These are phyloP conservation scores for Nemania abortiva DNA, from an alignment of 2,329 filamentous ascomycete genomes.

Conservation along the genomic window DNA sequence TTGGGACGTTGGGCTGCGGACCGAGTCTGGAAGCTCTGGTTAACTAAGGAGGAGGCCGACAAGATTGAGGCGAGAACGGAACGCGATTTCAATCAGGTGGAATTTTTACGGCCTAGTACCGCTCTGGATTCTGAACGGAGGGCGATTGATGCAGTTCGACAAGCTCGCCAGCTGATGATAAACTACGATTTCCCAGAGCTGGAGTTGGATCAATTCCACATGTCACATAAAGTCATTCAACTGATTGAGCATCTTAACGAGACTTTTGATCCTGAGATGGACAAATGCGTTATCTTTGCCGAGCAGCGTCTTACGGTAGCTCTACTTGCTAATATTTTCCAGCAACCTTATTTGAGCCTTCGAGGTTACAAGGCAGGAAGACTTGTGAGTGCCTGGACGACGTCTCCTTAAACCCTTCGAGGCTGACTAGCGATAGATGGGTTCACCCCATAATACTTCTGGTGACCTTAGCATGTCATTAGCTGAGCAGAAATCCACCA, in stretches of 20 bases:
- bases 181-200: conserved; percentile 60
- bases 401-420: conserved; percentile 3
- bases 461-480: conserved; percentile 75
- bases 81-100: conserved; percentile 53
- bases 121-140: conserved; percentile 43
- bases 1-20: conserved; percentile 90
- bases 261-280: conserved; percentile 69
- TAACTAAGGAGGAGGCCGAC: conserved; percentile 71
- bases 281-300: conserved; percentile 90
- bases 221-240: conserved; percentile 80
- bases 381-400: conserved; percentile 59
- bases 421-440: conserved; percentile 48
- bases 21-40: conserved; percentile 78
- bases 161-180: conserved; percentile 69
- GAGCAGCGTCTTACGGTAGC: conserved; percentile 81
- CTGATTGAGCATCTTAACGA: conserved; percentile 71
- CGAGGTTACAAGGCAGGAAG: conserved; percentile 66
- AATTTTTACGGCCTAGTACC: conserved; percentile 42
- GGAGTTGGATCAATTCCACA: conserved; percentile 47
- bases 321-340: conserved; percentile 77
- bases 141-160: conserved; percentile 67
- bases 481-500: conserved; percentile 77
- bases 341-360: conserved; percentile 65
- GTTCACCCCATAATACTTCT: conserved; percentile 59
- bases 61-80: conserved; percentile 71